Conservation (phyloP, 768 basidiomycete species). For the Mycena epipterygia region DNA sequence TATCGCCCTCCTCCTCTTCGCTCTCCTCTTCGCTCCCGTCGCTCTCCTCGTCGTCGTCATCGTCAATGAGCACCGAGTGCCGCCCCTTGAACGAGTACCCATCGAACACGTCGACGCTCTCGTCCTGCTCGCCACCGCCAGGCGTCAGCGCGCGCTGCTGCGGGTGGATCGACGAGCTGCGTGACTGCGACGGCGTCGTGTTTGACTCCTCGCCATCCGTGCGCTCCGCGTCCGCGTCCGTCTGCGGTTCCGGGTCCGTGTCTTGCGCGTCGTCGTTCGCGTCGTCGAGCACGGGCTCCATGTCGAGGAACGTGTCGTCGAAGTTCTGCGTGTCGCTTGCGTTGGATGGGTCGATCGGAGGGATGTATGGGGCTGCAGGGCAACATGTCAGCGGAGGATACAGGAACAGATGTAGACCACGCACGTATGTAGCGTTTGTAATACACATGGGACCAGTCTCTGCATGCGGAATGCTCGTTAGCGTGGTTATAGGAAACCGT, state of each 20-base stretch:
- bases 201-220: slow-evolving; percentile 83
- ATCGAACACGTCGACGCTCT: slow-evolving; percentile 85
- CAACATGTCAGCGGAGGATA: slow-evolving; percentile 19
- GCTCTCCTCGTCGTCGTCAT: slow-evolving; percentile 16
- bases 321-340: slow-evolving; percentile 98
- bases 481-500: slow-evolving; percentile 23
- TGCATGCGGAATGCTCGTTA: slow-evolving; percentile 48
- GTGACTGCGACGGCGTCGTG: slow-evolving; percentile 85
- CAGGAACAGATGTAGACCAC: slow-evolving; percentile 44
- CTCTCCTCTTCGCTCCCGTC: not conserved
- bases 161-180: slow-evolving; percentile 77
- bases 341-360: slow-evolving; percentile 90
- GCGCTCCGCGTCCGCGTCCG: slow-evolving; percentile 80
- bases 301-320: slow-evolving; percentile 96
- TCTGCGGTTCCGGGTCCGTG: slow-evolving; percentile 77
- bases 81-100: slow-evolving; percentile 95
- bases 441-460: slow-evolving; percentile 95
- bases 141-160: slow-evolving; percentile 17
- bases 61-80: slow-evolving; percentile 71
- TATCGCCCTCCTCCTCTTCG: slow-evolving; percentile 17
- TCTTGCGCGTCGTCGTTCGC: slow-evolving; percentile 74
- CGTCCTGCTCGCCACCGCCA: slow-evolving; percentile 55
- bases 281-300: slow-evolving; percentile 93
- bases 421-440: slow-evolving; percentile 94
- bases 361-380: slow-evolving; percentile 87